Evolutionary conservation across 2,329 filamentous ascomycete species (phyloP), one percentile per base, ranked within the genome.

Genomic region (Alternaria sp.): DNA sequence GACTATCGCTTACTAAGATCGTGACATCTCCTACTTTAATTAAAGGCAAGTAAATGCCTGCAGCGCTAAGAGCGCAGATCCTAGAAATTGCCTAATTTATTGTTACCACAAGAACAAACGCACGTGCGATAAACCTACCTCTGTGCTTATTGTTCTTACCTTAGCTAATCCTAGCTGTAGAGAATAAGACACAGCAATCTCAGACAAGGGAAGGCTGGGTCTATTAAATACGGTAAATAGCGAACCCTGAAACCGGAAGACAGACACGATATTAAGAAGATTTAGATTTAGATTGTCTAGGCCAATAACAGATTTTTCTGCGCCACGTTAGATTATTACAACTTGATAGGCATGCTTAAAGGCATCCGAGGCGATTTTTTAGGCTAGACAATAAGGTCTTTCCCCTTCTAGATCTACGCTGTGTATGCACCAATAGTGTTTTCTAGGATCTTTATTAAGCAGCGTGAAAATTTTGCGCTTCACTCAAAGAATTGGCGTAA

Each of bases 241-340:
- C 7, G 53, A 66, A 51, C 21, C 45, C 2, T 58, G 3, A 46
- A 54, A 56, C 23, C n/a, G 5, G 23, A 67, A 67, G 5, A 61
- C 50, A 49, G 41, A 42, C 6, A 62, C 1, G 4, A 67, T 61
- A 44, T 67, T 65, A 5, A 67, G 59, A 40, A 67, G 21, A 54
- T 67, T 61, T 6, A 28, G 41, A 24, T 63, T 44, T 1, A 11
- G 54, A 17, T 54, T 49, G 10, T 37, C 52, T 34, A 64, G 14
- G 5, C 57, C 26, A 56, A 57, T 6, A 28, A 64, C 33, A 1
- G 48, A 23, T 44, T 56, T 57, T 1, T 60, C 50, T 28, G 10
- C 3, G 23, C 50, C 61, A 54, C 37, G 46, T 51, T 29, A 21
- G 6, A 63, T 66, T 28, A 61, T 61, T 8, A 63, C 28, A 9